phyloP scores from a whole-genome alignment of 208 protist genomes.

The Acanthamoeba polyphaga region DNA sequence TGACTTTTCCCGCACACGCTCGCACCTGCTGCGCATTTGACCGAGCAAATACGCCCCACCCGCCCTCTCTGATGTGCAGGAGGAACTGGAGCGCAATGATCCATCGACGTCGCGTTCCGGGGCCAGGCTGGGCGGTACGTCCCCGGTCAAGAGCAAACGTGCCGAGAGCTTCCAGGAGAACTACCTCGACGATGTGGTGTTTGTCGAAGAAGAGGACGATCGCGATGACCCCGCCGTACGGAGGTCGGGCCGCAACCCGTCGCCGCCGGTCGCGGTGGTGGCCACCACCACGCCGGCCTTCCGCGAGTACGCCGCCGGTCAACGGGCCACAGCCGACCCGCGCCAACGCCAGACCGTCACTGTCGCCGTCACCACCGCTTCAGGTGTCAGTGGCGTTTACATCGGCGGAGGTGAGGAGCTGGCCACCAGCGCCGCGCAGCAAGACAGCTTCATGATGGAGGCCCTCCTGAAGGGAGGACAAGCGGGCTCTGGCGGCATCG shows the following conservation, averaged over 20 bases:
- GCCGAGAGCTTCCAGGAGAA: constrained; percentile 7
- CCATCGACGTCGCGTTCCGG: not conserved
- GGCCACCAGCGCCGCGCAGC: not conserved
- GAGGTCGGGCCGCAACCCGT: not conserved
- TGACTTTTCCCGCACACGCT: not conserved
- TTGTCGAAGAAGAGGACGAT: not conserved
- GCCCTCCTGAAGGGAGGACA: not conserved
- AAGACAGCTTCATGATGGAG: not conserved
- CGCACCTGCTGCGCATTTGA: not conserved
- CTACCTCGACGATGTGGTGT: constrained; percentile 14
- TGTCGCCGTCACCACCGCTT: not conserved
- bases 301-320: not conserved
- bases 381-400: not conserved
- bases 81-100: constrained; percentile 19
- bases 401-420: not conserved
- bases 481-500: not conserved
- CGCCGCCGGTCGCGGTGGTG: not conserved
- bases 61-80: not conserved
- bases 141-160: not conserved
- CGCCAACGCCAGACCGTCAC: not conserved
- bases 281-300: not conserved
- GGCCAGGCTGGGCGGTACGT: not conserved
- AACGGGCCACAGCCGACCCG: not conserved
- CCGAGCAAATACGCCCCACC: not conserved
- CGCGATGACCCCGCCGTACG: not conserved